These are phyloP conservation scores for Blastomyces silverae DNA, from an alignment of 2,329 filamentous ascomycete genomes.

Conservation along the genomic window DNA sequence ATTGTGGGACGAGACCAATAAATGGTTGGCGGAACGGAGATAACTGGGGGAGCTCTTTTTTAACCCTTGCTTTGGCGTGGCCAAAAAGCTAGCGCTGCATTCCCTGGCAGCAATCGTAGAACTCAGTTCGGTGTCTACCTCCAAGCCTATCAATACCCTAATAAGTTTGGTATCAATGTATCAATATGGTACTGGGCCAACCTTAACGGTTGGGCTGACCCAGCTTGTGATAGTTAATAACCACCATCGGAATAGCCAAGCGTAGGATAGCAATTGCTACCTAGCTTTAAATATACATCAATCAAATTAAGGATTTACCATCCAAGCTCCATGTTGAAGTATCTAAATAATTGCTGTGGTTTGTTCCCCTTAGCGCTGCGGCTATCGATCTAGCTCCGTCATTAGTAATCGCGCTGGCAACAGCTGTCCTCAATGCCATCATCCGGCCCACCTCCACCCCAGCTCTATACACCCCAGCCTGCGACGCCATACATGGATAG, in stretches of 20 bases:
- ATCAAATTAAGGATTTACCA: conserved; percentile 2
- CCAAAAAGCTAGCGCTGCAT: conserved; percentile 11
- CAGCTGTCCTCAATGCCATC: conserved; percentile 15
- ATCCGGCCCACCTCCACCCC: neutral
- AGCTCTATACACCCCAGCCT: neutral
- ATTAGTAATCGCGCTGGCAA: conserved; percentile 14
- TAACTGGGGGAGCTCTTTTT: conserved; percentile 18
- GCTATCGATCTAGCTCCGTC: too few relatives aligned
- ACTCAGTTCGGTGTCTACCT: neutral
- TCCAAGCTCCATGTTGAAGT: too few relatives aligned
- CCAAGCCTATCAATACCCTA: neutral
- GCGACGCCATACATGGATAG: neutral
- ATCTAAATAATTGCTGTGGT: too few relatives aligned
- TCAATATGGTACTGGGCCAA: neutral
- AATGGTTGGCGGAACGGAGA: conserved; percentile 48
- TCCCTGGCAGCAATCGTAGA: neutral
- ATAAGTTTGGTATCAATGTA: conserved; percentile 3
- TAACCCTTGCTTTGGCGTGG: conserved; percentile 4
- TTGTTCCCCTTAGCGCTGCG: too few relatives aligned
- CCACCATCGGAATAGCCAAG: neutral
- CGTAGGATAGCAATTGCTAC: conserved; percentile 4
- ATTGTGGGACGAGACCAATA: conserved; percentile 54
- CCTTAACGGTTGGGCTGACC: neutral
- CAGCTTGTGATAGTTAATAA: neutral
- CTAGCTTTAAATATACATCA: conserved; percentile 2